These are phyloP conservation scores for Dryadomyces quercus-mongolicae DNA, from an alignment of 2,329 filamentous ascomycete genomes.

Conservation along the genomic window DNA sequence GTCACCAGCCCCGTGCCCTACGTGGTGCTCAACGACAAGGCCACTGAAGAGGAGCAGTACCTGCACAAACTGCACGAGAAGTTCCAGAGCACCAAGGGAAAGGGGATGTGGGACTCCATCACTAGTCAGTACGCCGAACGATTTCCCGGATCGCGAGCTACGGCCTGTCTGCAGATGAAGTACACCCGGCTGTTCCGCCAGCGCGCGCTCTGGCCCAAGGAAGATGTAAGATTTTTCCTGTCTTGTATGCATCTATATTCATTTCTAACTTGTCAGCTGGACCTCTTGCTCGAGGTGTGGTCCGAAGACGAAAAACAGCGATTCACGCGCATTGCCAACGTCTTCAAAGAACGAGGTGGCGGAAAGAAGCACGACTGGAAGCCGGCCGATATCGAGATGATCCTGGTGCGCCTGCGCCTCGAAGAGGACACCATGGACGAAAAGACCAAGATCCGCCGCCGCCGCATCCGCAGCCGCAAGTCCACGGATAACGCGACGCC, in stretches of 20 bases:
- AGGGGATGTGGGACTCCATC: slow-evolving; percentile 47
- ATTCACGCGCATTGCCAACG: slow-evolving; percentile 28
- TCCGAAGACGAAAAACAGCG: slow-evolving; percentile 27
- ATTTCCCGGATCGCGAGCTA: slow-evolving; percentile 12
- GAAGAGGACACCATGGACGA: slow-evolving; percentile 31
- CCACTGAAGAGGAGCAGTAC: slow-evolving; percentile 34
- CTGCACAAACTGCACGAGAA: slow-evolving; percentile 37
- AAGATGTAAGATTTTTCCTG: slow-evolving; percentile 33
- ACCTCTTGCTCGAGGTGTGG: slow-evolving; percentile 27
- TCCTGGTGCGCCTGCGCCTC: slow-evolving; percentile 34
- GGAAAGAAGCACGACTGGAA: slow-evolving; percentile 39
- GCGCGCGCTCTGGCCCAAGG: slow-evolving; percentile 33
- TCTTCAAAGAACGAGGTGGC: slow-evolving; percentile 37
- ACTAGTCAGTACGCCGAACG: slow-evolving; percentile 28
- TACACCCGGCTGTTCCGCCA: slow-evolving; percentile 37
- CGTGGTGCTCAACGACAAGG: slow-evolving; percentile 26
- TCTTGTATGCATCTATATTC: background rate
- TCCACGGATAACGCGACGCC: background rate
- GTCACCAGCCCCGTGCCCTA: background rate
- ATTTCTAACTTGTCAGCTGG: background rate
- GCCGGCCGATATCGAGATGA: slow-evolving; percentile 34
- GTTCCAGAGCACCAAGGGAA: slow-evolving; percentile 34
- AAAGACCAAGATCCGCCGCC: slow-evolving; percentile 26
- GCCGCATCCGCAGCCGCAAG: slow-evolving; percentile 5
- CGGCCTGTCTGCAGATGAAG: slow-evolving; percentile 45